Evolutionary conservation across 768 basidiomycete species (phyloP).

Genomic region (Saitozyma sp.): DNA sequence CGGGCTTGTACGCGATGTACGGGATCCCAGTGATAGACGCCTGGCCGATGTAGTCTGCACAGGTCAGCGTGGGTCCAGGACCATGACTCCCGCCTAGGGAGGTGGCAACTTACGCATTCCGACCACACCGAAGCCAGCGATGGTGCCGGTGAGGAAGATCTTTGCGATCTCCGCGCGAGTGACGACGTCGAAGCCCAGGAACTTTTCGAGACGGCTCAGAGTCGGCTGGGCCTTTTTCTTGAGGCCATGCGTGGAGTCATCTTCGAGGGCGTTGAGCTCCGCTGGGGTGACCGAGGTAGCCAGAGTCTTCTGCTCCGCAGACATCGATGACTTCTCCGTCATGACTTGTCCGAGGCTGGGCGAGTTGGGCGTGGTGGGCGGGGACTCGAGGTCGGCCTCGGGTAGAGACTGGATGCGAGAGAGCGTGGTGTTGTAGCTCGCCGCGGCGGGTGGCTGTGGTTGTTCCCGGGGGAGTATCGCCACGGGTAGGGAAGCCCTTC

Average conservation of each 20-base stretch:
- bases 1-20: constrained; percentile 43
- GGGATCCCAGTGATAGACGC: constrained; percentile 50
- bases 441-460: neutral
- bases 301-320: no score
- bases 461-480: neutral
- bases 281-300: no score
- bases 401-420: constrained; percentile 41
- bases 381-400: constrained; percentile 18
- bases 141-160: constrained; percentile 47
- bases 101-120: constrained; percentile 49
- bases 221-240: neutral
- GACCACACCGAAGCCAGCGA: constrained; percentile 51
- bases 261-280: no score
- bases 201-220: constrained; percentile 20
- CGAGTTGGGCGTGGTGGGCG: no score
- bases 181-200: constrained; percentile 49
- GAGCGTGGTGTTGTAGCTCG: constrained; percentile 6
- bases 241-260: no score
- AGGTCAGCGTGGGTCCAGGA: constrained; percentile 1
- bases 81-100: neutral
- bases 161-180: constrained; percentile 46
- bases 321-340: no score
- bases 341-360: no score
- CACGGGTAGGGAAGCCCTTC: constrained; percentile 30
- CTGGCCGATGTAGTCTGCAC: constrained; percentile 52